Percentiles rank a stretch among this genome's conserved stretches.
These are phyloP conservation scores for Lavandula angustifolia DNA, from an alignment of 257 asterid genomes.

Conservation along the genomic window DNA sequence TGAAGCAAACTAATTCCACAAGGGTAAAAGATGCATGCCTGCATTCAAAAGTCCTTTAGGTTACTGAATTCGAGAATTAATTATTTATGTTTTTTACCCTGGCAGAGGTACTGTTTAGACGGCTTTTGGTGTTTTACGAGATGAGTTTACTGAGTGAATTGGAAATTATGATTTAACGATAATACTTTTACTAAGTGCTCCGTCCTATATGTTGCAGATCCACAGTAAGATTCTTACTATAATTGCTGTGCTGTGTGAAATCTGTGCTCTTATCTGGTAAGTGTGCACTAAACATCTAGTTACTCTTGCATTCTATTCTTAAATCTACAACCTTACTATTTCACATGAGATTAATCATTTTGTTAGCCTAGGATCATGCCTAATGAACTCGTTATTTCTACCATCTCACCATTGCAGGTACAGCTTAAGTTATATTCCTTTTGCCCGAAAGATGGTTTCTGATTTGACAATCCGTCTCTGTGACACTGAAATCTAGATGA, in stretches of 20 bases:
- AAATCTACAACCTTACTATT: constrained; percentile 6
- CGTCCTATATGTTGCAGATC: constrained; percentile 59
- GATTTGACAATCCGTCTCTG: constrained; percentile 74
- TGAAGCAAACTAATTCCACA: neutral
- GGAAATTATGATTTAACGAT: constrained; percentile 5
- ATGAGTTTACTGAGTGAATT: neutral
- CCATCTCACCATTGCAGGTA: constrained; percentile 66
- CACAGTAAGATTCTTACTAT: constrained; percentile 86
- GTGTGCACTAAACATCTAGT: constrained; percentile 35
- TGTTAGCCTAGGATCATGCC: constrained; percentile 11
- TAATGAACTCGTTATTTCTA: constrained; percentile 10
- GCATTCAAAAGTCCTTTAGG: constrained; percentile 9
- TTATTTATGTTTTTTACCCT: constrained; percentile 1
- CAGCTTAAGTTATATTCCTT: constrained; percentile 92
- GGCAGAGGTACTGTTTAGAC: neutral
- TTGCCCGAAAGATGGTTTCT: constrained; percentile 90
- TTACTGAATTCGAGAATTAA: neutral
- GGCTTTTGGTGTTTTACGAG: neutral
- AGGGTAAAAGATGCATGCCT: neutral
- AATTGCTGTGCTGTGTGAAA: constrained; percentile 77
- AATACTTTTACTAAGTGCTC: constrained; percentile 19
- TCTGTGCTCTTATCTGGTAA: constrained; percentile 90
- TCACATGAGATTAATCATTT: neutral
- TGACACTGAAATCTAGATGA: constrained; percentile 82
- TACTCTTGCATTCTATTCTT: constrained; percentile 28